These are phyloP conservation scores for Glomus cerebriforme DNA, from an alignment of 192 early-diverging fungal species.

Conservation along the genomic window DNA sequence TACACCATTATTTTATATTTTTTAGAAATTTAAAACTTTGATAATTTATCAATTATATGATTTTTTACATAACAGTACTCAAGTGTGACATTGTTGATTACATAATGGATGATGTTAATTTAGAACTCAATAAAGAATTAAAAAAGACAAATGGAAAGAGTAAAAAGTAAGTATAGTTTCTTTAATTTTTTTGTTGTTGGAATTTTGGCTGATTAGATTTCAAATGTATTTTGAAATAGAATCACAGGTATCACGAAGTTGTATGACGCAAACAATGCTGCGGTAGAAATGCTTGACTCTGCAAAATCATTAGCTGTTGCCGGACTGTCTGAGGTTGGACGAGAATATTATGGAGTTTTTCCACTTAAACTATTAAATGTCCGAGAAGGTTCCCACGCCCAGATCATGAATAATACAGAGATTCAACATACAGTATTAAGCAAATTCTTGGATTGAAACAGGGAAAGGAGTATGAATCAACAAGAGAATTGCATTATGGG, in stretches of 20 bases:
- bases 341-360: conserved; percentile 93
- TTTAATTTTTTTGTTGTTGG: too few species aligned
- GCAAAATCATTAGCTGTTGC: conserved; percentile 88
- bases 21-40: conserved; percentile 47
- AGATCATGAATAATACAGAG: conserved; percentile 85
- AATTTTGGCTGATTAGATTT: too few species aligned
- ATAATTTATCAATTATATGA: conserved; percentile 42
- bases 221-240: conserved; percentile 30
- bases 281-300: conserved; percentile 73
- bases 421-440: conserved; percentile 87
- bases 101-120: conserved; percentile 69
- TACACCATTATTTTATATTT: too few species aligned
- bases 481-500: conserved; percentile 85
- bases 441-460: conserved; percentile 94
- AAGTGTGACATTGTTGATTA: conserved; percentile 87
- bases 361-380: conserved; percentile 96
- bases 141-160: conserved; percentile 88
- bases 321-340: conserved; percentile 84
- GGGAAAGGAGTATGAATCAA: conserved; percentile 72
- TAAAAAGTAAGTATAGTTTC: too few species aligned
- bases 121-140: conserved; percentile 72
- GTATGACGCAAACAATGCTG: conserved; percentile 94
- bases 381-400: conserved; percentile 73
- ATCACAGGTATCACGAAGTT: conserved; percentile 84
- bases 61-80: conserved; percentile 37